These are phyloP conservation scores for Paraurostyla sp. DNA, from an alignment of 73 alveolate genomes.

Conservation along the genomic window DNA sequence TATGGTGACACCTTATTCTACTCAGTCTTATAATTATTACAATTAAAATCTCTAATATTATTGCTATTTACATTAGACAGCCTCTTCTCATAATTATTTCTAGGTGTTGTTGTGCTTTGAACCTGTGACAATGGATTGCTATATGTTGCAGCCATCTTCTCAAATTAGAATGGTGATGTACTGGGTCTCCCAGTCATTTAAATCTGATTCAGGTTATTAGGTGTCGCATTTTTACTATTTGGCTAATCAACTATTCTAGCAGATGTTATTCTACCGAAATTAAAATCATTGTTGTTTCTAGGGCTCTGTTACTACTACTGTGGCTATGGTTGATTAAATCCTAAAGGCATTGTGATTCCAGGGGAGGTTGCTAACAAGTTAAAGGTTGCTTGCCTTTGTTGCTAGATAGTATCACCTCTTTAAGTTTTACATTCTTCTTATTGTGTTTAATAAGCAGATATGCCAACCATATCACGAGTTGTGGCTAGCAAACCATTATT, in stretches of 20 bases:
- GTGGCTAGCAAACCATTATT: conserved; percentile 29
- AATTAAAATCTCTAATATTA: too few relatives aligned
- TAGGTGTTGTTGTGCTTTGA: neutral
- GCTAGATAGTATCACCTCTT: too few relatives aligned
- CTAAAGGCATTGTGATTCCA: too few relatives aligned
- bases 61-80: too few relatives aligned
- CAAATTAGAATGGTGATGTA: conserved; percentile 1
- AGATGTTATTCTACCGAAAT: neutral
- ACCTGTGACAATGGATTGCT: neutral
- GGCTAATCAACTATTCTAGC: neutral
- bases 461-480: conserved; percentile 4
- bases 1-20: too few relatives aligned
- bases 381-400: too few relatives aligned
- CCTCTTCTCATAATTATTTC: conserved; percentile 32
- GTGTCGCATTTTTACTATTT: too few relatives aligned
- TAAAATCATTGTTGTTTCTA: neutral
- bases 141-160: neutral
- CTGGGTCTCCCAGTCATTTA: neutral
- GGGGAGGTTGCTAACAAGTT: too few relatives aligned
- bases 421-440: conserved; percentile 33
- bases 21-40: conserved; percentile 7
- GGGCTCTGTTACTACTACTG: too few relatives aligned
- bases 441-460: conserved; percentile 6
- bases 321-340: too few relatives aligned
- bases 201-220: too few relatives aligned